Conservation (phyloP, 78 protist genomes). For the Protostelium mycophagum region DNA sequence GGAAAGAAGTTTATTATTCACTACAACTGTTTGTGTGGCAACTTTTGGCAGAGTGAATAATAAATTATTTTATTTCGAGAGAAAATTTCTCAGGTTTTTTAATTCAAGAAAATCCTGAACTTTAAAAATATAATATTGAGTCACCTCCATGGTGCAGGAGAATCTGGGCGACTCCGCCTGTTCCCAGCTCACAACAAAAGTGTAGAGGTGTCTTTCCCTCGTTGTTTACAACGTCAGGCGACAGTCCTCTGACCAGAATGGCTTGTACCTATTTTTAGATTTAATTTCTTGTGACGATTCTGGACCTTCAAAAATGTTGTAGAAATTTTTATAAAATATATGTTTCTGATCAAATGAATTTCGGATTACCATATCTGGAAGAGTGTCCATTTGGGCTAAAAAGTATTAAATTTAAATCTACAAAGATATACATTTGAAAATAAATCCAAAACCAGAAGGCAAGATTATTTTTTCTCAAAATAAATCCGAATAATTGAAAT, state of each 20-base stretch:
- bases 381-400: no score
- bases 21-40: no score
- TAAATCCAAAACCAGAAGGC: no score
- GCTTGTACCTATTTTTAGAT: neutral
- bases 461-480: neutral
- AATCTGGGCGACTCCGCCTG: neutral
- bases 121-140: neutral
- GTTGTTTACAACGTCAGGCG: neutral
- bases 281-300: neutral
- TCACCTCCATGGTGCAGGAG: neutral
- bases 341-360: neutral
- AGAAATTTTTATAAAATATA: neutral
- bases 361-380: no score
- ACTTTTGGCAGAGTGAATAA: no score
- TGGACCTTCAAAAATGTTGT: neutral
- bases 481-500: neutral
- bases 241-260: neutral
- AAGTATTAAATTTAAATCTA: no score
- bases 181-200: neutral
- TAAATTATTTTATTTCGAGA: no score
- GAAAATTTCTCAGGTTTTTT: no score
- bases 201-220: neutral
- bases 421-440: no score
- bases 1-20: no score
- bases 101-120: neutral